phyloP scores from a whole-genome alignment of 2,329 filamentous ascomycete genomes.

The Pseudofabraea citricarpa region DNA sequence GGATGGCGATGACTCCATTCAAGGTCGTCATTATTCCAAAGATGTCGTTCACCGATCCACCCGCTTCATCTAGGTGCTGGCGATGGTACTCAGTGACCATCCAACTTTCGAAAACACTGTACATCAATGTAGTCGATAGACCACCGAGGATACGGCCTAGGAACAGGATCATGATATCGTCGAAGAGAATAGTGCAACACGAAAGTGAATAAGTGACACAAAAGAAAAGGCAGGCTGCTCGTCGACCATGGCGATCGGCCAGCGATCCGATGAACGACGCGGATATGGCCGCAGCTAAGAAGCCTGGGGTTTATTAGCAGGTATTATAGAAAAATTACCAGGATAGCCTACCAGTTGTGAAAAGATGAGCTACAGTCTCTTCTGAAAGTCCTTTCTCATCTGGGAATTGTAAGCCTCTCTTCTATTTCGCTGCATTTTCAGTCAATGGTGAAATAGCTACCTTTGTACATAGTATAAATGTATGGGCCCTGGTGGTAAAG shows the following conservation, averaged over 20 bases:
- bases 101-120: constrained; percentile 58
- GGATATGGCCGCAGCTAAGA: constrained; percentile 19
- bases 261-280: constrained; percentile 20
- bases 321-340: not conserved
- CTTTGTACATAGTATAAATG: constrained; percentile 24
- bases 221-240: constrained; percentile 46
- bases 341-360: constrained; percentile 12
- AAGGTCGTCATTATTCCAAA: constrained; percentile 46
- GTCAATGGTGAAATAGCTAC: constrained; percentile 4
- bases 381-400: constrained; percentile 20
- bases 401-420: constrained; percentile 1
- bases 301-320: constrained; percentile 7
- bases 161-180: constrained; percentile 39
- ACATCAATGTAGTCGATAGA: constrained; percentile 50
- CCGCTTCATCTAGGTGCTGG: constrained; percentile 33
- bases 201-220: constrained; percentile 47
- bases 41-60: constrained; percentile 39
- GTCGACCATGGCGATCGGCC: constrained; percentile 30
- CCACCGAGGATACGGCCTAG: constrained; percentile 49
- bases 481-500: constrained; percentile 20
- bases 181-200: constrained; percentile 44
- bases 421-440: not conserved
- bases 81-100: constrained; percentile 52
- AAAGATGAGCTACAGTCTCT: constrained; percentile 18
- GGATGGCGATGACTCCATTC: constrained; percentile 49